Conservation (phyloP, 192 early-diverging fungal species). For the Coemansia sp. region DNA sequence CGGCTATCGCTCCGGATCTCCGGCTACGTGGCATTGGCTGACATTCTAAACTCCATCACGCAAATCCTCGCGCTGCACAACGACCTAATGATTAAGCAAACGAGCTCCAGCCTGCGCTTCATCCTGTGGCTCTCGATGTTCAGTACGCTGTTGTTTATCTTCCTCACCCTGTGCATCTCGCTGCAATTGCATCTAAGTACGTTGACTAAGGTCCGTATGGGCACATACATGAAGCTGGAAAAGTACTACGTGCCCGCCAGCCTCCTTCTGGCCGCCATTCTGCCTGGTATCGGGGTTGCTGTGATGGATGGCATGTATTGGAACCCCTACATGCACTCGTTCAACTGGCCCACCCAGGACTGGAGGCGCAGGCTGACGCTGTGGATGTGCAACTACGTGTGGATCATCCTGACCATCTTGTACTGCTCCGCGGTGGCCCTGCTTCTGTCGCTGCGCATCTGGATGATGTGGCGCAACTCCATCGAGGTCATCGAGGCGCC, state of each 20-base stretch:
- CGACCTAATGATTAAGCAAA: slow-evolving; percentile 34
- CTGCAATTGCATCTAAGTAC: slow-evolving; percentile 48
- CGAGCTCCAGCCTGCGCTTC: slow-evolving; percentile 16
- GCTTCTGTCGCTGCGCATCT: slow-evolving; percentile 27
- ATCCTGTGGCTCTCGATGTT: slow-evolving; percentile 41
- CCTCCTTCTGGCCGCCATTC: slow-evolving; percentile 10
- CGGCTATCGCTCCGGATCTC: slow-evolving; percentile 43
- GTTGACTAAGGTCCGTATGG: slow-evolving; percentile 33
- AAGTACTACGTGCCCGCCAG: slow-evolving; percentile 26
- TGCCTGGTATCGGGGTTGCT: slow-evolving; percentile 32
- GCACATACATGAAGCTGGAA: slow-evolving; percentile 38
- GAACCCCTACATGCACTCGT: slow-evolving; percentile 39
- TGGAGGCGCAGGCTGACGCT: slow-evolving; percentile 20
- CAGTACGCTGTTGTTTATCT: slow-evolving; percentile 27
- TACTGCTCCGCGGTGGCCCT: slow-evolving; percentile 27
- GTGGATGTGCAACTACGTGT: slow-evolving; percentile 47
- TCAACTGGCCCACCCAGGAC: slow-evolving; percentile 27
- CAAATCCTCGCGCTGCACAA: slow-evolving; percentile 33
- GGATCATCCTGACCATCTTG: slow-evolving; percentile 30
- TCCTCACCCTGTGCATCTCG: slow-evolving; percentile 37
- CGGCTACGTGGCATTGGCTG: slow-evolving; percentile 25
- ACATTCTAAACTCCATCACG: slow-evolving; percentile 16
- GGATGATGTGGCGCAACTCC: slow-evolving; percentile 41
- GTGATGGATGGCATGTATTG: slow-evolving; percentile 35
- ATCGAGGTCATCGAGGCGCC: slow-evolving; percentile 29